Base-by-base conservation (phyloP, 1,284 basidiomycete species). In the Rhodotorula sp. region DNA sequence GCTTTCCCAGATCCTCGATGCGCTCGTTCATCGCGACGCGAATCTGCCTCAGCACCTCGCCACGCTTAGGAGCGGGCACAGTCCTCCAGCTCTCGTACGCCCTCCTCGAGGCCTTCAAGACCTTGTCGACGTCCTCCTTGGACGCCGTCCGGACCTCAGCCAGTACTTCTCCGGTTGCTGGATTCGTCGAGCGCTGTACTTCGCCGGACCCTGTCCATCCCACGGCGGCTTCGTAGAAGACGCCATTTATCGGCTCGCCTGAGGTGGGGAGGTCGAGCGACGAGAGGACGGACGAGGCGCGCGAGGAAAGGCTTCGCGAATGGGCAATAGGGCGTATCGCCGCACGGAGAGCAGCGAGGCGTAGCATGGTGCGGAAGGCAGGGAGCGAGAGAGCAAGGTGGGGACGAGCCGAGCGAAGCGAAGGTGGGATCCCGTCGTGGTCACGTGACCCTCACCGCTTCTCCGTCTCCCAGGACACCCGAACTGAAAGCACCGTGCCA, bases 31-130 rank as follows among this genome's bases (percentile, higher is more conserved):
- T 48, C 0, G 64, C 68, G 76, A 89, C 87, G 67, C 93, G 84
- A 74, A 97, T 90, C 81, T 96, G 91, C 73, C 94, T 84, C 68
- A 97, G 80, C 44, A 97, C 85, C 72, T 95, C 91, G 22, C 94
- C 94, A 62, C 94, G 84, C 62, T 86, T 87, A 1, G 94, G 93
- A 13, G 91, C 92, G 64, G 94, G 92, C 54, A 94, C 84, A 71
- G 83, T 84, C 79, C 92, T 85, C 79, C 95, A 89, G 58, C 82
- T 77, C 32, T 82, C 81, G 77, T 88, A 89, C 9, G 94, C 94
- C 62, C 90, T 86, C 49, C 87, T 83, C 15, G 89, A 84, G 73
- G 85, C 87, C 60, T 83, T 83, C 65, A 94, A 78, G 4, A 87
- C 84, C 20, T 82, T 81, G 59, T 87, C 84, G 15, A 91, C 83